Evolutionary conservation across 768 basidiomycete species (phyloP), one percentile per base, ranked within the genome.

Genomic region (Tricholoma bakamatsutake): DNA sequence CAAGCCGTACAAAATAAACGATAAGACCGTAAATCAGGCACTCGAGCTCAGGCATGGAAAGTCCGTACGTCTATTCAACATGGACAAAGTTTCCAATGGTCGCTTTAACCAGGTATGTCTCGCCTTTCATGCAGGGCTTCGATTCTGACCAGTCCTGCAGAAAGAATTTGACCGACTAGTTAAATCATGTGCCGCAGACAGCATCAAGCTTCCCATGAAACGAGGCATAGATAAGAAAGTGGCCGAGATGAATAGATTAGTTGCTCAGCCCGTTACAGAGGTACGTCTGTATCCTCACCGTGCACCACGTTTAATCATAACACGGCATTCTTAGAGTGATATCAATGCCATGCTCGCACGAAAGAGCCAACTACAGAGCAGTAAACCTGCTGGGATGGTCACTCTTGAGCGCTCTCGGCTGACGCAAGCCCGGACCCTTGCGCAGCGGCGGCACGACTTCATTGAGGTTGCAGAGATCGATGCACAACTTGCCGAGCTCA

Each of bases 51-150:
- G 83, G 62, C 88, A 94, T 64, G 95, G 92, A 8, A 82, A 80
- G 54, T 81, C 84, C 0, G 65, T 77, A 7, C 78, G 76, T 56
- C 57, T 69, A 0, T 93, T 88, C 63, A 67, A 69, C 3, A 93
- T 99, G 87, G 91, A 93, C 66, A 88, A 86, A 61, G 83, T 96
- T 7, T 96, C 93, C 6, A 96, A 98, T 65, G 71, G 80, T 1
- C 55, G 71, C 3, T 86, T 93, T 56, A 73, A 71, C 10, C 69
- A 75, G 58, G 95, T 94, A 48, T 50, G 84, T 77, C 5, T 12
- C 45, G 11, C 5, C 9, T 35, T 7, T 24, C 53, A 27, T 50
- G 7, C 1, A 15, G n/a, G 10, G 5, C 40, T 4, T 34, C 57
- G 51, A 59, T 35, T 6, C 49, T 37, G 37, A 59, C 15, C 31